A percentile compares a stretch with the other conserved stretches of the same genome.
Evolutionary conservation across 805 yeast genomes (phyloP).

Genomic region (Schwanniomyces vanrijiae): DNA sequence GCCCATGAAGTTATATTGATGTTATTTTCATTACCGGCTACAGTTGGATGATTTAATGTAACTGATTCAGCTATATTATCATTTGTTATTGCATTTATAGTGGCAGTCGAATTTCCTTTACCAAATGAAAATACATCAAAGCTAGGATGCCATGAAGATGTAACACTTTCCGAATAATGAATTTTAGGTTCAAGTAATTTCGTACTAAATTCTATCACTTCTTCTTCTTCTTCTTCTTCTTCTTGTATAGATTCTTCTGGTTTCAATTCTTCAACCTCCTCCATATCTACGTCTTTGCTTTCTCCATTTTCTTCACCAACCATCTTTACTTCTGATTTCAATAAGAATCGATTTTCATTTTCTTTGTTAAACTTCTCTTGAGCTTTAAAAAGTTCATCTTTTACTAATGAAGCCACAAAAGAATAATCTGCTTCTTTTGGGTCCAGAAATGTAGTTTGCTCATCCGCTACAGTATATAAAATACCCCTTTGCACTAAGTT

Average conservation of each 20-base stretch:
- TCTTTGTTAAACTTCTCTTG: slow-evolving; percentile 1
- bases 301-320: neutral
- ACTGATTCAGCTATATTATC: slow-evolving; percentile 29
- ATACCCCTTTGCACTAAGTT: slow-evolving; percentile 84
- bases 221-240: slow-evolving; percentile 1
- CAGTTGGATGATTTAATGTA: slow-evolving; percentile 29
- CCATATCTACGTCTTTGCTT: slow-evolving; percentile 7
- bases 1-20: slow-evolving; percentile 57
- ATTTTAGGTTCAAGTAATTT: slow-evolving; percentile 37
- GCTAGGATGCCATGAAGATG: slow-evolving; percentile 59
- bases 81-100: slow-evolving; percentile 37
- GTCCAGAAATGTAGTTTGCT: slow-evolving; percentile 1
- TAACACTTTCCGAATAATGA: slow-evolving; percentile 43
- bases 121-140: slow-evolving; percentile 56
- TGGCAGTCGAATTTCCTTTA: slow-evolving; percentile 46
- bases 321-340: slow-evolving; percentile 9
- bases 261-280: slow-evolving; percentile 2
- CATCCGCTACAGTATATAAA: slow-evolving; percentile 59
- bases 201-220: slow-evolving; percentile 20
- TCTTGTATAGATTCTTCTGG: neutral
- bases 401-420: slow-evolving; percentile 54
- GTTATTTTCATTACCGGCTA: slow-evolving; percentile 17
- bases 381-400: slow-evolving; percentile 33
- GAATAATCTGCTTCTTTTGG: slow-evolving; percentile 31
- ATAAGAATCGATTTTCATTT: slow-evolving; percentile 6